phyloP scores from a whole-genome alignment of 495 filamentous ascomycete species.

The Aspergillus carlsbadensis region DNA sequence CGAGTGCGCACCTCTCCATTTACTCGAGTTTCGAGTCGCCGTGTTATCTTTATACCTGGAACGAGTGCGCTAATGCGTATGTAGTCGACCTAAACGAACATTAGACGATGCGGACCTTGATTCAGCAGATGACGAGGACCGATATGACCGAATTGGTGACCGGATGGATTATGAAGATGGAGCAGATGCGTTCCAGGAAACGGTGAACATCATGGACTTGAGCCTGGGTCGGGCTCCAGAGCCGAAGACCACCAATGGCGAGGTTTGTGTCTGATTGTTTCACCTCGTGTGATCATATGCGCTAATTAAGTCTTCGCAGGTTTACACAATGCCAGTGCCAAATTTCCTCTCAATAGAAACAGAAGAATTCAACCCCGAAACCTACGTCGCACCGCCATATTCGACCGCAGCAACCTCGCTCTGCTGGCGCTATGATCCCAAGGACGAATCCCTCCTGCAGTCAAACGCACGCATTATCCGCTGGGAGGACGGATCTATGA shows the following conservation, averaged over 20 bases:
- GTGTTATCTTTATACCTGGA: constrained; percentile 6
- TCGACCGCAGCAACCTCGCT: constrained; percentile 65
- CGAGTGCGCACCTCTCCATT: constrained; percentile 26
- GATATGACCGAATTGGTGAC: constrained; percentile 49
- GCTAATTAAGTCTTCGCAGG: constrained; percentile 42
- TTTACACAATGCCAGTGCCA: constrained; percentile 77
- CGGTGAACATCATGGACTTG: constrained; percentile 56
- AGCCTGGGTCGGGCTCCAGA: constrained; percentile 63
- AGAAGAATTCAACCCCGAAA: constrained; percentile 67
- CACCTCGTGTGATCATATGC: background rate
- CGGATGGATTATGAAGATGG: constrained; percentile 49
- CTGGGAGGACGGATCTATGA: constrained; percentile 85
- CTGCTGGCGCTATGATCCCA: constrained; percentile 69
- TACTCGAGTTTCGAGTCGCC: constrained; percentile 7
- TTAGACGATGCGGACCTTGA: constrained; percentile 75
- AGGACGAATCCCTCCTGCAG: constrained; percentile 55
- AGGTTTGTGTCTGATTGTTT: constrained; percentile 33
- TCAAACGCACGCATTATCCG: constrained; percentile 76
- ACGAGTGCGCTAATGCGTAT: constrained; percentile 19
- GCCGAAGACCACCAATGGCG: constrained; percentile 70
- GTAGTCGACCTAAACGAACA: constrained; percentile 51
- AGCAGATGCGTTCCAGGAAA: constrained; percentile 48
- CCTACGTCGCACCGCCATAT: constrained; percentile 68
- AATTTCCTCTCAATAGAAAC: constrained; percentile 76
- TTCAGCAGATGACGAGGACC: constrained; percentile 72